Evolutionary conservation across 139 green algal genomes (phyloP).

Genomic region (Haematococcus lacustris): DNA sequence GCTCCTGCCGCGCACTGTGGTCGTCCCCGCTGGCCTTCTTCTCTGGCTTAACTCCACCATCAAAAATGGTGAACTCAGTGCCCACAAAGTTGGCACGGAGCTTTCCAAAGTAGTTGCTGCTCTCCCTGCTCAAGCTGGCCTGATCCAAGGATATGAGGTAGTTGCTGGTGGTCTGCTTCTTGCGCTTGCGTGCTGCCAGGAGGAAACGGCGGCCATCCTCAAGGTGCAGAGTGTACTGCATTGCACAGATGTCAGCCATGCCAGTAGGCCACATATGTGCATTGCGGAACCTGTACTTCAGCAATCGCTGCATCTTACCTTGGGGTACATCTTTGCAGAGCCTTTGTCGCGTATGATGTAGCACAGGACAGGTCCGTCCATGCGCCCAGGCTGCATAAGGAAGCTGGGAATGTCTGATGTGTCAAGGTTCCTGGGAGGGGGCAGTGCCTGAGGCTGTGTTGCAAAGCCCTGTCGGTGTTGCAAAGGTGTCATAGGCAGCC

Average conservation of each 20-base stretch:
- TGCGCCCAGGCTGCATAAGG: slow-evolving; percentile 45
- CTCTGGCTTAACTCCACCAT: slow-evolving; percentile 53
- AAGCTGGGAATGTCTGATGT: slow-evolving; percentile 47
- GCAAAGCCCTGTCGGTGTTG: no score
- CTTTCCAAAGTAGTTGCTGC: slow-evolving; percentile 66
- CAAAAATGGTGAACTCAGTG: slow-evolving; percentile 86
- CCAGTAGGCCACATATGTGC: no score
- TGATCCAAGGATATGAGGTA: slow-evolving; percentile 85
- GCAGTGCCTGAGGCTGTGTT: no score
- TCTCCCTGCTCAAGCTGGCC: slow-evolving; percentile 43
- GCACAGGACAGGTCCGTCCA: slow-evolving; percentile 60
- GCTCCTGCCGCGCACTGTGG: slow-evolving; percentile 35
- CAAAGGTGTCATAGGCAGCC: no score
- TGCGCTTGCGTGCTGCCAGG: slow-evolving; percentile 77
- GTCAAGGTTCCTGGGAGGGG: no score
- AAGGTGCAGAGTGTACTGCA: slow-evolving; percentile 54
- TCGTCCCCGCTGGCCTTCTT: slow-evolving; percentile 16
- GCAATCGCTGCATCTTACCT: no score
- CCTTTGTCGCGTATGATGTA: slow-evolving; percentile 67
- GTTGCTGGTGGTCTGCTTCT: slow-evolving; percentile 68
- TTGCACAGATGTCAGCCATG: no score
- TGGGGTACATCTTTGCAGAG: slow-evolving; percentile 51
- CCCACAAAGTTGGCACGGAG: slow-evolving; percentile 89
- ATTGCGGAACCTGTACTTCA: no score
- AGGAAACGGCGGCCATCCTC: slow-evolving; percentile 71